Base-by-base conservation (phyloP, 495 filamentous ascomycete genomes). In the Cercophora newfieldiana region DNA sequence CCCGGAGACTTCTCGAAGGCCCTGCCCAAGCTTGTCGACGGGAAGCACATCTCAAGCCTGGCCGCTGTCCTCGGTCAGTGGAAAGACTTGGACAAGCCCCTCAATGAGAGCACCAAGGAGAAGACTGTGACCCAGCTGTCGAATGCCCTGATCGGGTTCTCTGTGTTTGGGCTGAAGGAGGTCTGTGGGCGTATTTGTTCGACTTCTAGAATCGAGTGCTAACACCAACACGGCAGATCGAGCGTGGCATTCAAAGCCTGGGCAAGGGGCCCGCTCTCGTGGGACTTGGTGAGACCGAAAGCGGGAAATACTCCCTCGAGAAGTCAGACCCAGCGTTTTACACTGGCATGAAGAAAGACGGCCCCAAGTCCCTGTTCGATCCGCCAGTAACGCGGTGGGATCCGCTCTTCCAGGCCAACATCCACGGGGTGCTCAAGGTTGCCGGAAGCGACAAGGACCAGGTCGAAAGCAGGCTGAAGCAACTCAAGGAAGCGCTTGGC, bases 341-440 rank as follows among this genome's bases (percentile, higher is more conserved):
- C 51, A 10, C 18, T 10, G 51, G 51, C 51, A 54, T 54, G 51
- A 54, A 54, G 22, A 1, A 10, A 12, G 51, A 54, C n/a, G 51
- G 51, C 18, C n/a, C 10, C 2, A 54, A 19, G 51, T 19, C 12
- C 18, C 51, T 25, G 1, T 21, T 4, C 2, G 18, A 54, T 24
- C 4, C 18, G n/a, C n/a, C 3, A 2, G 18, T 10, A 24, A 54
- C 18, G 12, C n/a, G n/a, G n/a, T 54, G n/a, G 51, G 22, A 25
- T 24, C 3, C 10, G 10, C 22, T 54, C 22, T 19, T 25, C 18
- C 18, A 62, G 31, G 21, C 21, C 25, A 22, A 49, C 18, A 62
- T 62, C 24, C 33, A 62, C 28, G 59, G 59, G 25, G 31, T 62
- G 44, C 44, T 62, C 33, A 62, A 49, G 59, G 59, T 62, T 12